Conservation (phyloP, 331 rosid species). For the Rhamnella rubrinervis region DNA sequence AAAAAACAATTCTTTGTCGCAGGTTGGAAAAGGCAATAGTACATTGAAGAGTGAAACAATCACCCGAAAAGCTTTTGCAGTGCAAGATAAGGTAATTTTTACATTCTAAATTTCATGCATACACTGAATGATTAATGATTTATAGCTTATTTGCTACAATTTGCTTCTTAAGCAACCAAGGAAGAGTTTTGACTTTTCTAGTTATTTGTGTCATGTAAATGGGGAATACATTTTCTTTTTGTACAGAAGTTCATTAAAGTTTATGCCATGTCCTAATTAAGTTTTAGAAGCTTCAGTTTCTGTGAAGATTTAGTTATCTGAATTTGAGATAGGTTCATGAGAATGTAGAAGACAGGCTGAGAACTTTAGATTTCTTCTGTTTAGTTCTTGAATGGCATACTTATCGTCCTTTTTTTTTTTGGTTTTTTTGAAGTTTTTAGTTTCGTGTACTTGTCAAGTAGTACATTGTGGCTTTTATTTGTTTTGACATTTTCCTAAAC, state of each 20-base stretch:
- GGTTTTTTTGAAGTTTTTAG: neutral
- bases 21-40: slow-evolving; percentile 39
- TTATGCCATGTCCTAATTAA: no score
- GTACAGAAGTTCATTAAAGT: no score
- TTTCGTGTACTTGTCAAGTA: no score
- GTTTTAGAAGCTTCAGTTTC: no score
- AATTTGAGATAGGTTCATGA: no score
- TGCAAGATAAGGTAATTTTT: slow-evolving; percentile 86
- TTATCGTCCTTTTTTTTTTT: neutral
- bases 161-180: neutral
- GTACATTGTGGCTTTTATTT: neutral
- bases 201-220: neutral
- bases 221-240: neutral
- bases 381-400: neutral
- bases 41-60: slow-evolving; percentile 61
- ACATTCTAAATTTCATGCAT: slow-evolving; percentile 17
- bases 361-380: no score
- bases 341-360: no score
- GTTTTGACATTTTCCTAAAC: neutral
- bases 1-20: slow-evolving; percentile 31
- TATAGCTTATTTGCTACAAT: neutral
- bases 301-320: no score
- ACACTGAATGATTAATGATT: slow-evolving; percentile 11
- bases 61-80: slow-evolving; percentile 74
- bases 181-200: neutral